Evolutionary conservation across 139 green algal genomes (phyloP).

Genomic region (Bryopsis sp.): DNA sequence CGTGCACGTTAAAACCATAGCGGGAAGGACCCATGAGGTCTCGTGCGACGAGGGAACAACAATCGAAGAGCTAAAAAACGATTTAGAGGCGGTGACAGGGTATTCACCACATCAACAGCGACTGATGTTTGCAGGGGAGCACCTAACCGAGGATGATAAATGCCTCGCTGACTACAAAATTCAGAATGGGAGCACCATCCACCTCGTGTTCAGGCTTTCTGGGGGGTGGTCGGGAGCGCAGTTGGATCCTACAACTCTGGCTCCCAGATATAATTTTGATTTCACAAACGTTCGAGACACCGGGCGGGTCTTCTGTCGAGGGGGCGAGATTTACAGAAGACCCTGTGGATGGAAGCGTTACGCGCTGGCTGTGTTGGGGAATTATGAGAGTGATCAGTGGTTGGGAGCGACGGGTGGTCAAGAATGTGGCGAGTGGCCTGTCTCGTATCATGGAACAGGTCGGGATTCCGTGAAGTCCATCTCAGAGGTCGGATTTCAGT

Average conservation of each 20-base stretch:
- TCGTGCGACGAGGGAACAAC: not conserved
- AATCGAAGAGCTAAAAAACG: not conserved
- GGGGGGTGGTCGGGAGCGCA: too few relatives aligned
- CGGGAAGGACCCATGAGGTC: not conserved
- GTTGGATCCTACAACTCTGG: too few relatives aligned
- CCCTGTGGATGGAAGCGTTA: constrained; percentile 4
- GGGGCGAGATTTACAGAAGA: constrained; percentile 18
- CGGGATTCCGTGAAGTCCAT: not conserved
- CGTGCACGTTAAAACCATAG: not conserved
- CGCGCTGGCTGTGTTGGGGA: not conserved
- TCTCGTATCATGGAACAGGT: constrained; percentile 6
- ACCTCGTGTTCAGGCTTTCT: not conserved
- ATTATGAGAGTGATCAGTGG: not conserved
- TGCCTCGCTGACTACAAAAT: not conserved
- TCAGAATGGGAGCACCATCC: not conserved
- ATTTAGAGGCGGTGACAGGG: not conserved
- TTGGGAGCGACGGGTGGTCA: not conserved
- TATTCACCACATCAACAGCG: constrained; percentile 45
- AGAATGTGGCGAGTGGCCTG: constrained; percentile 5
- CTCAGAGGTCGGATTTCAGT: not conserved
- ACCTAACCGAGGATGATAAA: not conserved
- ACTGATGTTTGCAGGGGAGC: not conserved
- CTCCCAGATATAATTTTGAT: constrained; percentile 16
- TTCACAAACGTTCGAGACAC: constrained; percentile 15
- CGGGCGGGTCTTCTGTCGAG: constrained; percentile 12